These are phyloP conservation scores for Paspalum vaginatum DNA, from an alignment of 176 grass and related monocot species.

Conservation along the genomic window DNA sequence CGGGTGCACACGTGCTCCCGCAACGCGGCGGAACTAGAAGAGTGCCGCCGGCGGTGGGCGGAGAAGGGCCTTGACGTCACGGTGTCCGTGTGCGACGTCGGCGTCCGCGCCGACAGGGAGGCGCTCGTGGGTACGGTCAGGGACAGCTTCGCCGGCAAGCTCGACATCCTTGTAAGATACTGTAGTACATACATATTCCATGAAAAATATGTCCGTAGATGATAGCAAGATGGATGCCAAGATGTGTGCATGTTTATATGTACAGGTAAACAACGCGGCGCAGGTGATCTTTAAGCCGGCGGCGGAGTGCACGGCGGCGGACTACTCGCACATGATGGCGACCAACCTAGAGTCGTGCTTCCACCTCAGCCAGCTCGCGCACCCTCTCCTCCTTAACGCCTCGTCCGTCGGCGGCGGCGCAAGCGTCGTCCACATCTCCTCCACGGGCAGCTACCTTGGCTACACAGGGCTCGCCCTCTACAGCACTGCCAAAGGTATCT, in stretches of 20 bases:
- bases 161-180: slow-evolving; percentile 31
- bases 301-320: slow-evolving; percentile 29
- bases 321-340: slow-evolving; percentile 41
- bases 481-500: slow-evolving; percentile 37
- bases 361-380: slow-evolving; percentile 43
- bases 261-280: slow-evolving; percentile 50
- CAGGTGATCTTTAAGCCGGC: slow-evolving; percentile 3
- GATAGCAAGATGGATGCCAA: no score
- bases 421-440: slow-evolving; percentile 44
- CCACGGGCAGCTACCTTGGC: neutral
- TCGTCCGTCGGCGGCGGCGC: neutral
- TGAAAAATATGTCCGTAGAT: no score
- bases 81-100: slow-evolving; percentile 18
- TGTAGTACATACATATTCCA: no score
- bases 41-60: slow-evolving; percentile 34
- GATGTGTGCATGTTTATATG: neutral
- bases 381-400: slow-evolving; percentile 40
- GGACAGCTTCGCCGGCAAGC: slow-evolving; percentile 21
- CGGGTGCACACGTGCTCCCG: slow-evolving; percentile 51
- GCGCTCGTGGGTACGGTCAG: slow-evolving; percentile 3
- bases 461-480: slow-evolving; percentile 17
- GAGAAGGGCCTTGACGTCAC: neutral
- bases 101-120: slow-evolving; percentile 5
- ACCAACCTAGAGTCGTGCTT: slow-evolving; percentile 58
- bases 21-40: slow-evolving; percentile 40